phyloP scores from a whole-genome alignment of 108 stramenopile genomes.

The Nitzschia sp. region DNA sequence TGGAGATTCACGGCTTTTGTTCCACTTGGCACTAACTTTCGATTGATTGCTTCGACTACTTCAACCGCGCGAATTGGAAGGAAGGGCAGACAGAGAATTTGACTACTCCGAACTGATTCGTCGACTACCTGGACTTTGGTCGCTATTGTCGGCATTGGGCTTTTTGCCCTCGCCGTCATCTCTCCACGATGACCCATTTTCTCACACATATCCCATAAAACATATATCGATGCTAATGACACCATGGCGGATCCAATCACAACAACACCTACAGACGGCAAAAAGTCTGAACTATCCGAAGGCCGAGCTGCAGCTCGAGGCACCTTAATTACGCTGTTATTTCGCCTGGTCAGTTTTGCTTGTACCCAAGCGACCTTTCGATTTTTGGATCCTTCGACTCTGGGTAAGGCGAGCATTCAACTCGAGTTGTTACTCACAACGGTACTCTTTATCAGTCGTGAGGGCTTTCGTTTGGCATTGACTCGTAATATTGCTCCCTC shows the following conservation, averaged over 20 bases:
- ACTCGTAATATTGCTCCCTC: conserved; percentile 41
- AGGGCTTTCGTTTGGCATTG: conserved; percentile 86
- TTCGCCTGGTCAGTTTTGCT: conserved; percentile 71
- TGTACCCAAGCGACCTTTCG: conserved; percentile 80
- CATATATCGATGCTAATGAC: too few species aligned
- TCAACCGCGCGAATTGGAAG: too few species aligned
- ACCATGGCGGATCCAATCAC: background rate
- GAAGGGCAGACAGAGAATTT: too few species aligned
- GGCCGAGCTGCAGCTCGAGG: conserved; percentile 59
- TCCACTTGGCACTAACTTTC: too few species aligned
- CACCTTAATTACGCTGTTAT: conserved; percentile 52
- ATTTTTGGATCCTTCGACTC: conserved; percentile 53
- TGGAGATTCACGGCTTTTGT: too few species aligned
- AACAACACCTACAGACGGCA: background rate
- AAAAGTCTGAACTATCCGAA: conserved; percentile 10
- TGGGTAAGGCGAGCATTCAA: conserved; percentile 80
- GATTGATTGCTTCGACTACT: too few species aligned
- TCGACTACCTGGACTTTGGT: too few species aligned
- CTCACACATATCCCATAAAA: too few species aligned
- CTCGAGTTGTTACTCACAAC: conserved; percentile 81
- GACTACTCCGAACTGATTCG: too few species aligned
- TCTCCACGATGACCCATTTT: too few species aligned
- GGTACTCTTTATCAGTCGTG: conserved; percentile 82
- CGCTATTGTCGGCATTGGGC: background rate
- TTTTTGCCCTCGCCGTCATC: background rate